A percentile compares a stretch with the other conserved stretches of the same genome.
phyloP scores from a whole-genome alignment of 805 yeast species.

The Scheffersomyces amazonensis region DNA sequence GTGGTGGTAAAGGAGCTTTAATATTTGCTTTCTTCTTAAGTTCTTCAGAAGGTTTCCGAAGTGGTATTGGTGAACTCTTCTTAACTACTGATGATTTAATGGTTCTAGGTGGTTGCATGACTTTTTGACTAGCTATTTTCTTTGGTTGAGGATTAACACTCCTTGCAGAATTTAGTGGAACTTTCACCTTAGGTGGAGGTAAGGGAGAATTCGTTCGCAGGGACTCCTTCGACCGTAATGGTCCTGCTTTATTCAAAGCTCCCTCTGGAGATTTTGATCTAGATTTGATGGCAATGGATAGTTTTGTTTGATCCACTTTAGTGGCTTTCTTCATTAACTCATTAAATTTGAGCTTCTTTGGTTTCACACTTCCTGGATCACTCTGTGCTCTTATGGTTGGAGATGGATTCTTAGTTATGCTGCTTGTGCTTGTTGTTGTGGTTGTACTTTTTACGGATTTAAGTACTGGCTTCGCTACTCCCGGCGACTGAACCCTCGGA shows the following conservation, averaged over 20 bases:
- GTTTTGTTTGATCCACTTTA: conserved; percentile 47
- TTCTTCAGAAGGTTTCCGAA: not conserved
- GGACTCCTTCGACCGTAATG: too few relatives aligned
- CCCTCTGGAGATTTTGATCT: conserved; percentile 35
- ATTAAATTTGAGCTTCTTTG: conserved; percentile 54
- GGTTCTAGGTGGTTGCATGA: too few relatives aligned
- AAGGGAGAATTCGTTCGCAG: too few relatives aligned
- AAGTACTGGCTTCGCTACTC: conserved; percentile 6
- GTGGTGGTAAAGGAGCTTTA: conserved; percentile 36
- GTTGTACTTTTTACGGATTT: too few relatives aligned
- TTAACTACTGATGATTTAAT: too few relatives aligned
- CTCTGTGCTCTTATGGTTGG: conserved; percentile 1
- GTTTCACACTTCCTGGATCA: conserved; percentile 8
- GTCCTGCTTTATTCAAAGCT: too few relatives aligned
- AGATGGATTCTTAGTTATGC: not conserved
- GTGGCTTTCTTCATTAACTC: conserved; percentile 72
- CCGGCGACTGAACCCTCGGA: not conserved
- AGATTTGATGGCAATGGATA: conserved; percentile 37
- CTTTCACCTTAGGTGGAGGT: too few relatives aligned
- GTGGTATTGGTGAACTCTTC: too few relatives aligned
- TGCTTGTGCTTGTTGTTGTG: too few relatives aligned
- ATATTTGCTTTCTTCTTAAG: conserved; percentile 2
- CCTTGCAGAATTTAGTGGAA: too few relatives aligned
- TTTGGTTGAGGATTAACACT: too few relatives aligned
- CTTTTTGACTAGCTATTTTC: too few relatives aligned